Percentiles rank a stretch among this genome's conserved stretches.
These are phyloP conservation scores for Leptoxyphium fumago DNA, from an alignment of 2,329 filamentous ascomycete genomes.

Conservation along the genomic window DNA sequence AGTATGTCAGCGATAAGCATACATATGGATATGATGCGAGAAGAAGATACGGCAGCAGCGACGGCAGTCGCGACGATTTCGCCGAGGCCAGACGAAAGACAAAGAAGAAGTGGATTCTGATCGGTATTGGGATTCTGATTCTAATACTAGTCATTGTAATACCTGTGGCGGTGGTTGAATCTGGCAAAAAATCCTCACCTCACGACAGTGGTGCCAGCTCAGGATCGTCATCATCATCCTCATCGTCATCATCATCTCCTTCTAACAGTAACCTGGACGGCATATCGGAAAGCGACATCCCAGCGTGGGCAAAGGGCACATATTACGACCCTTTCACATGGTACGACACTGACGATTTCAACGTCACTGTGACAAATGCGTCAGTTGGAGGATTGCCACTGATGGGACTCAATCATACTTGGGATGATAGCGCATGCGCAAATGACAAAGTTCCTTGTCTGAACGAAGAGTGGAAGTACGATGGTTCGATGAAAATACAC, in stretches of 20 bases:
- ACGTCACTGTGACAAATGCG: constrained; percentile 77
- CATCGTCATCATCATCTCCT: constrained; percentile 17
- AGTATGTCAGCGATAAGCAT: constrained; percentile 26
- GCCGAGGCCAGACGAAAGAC: constrained; percentile 27
- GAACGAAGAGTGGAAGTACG: constrained; percentile 62
- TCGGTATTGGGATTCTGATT: constrained; percentile 25
- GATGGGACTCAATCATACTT: constrained; percentile 74
- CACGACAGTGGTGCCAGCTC: constrained; percentile 7
- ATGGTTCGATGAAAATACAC: constrained; percentile 56
- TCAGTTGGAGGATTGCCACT: constrained; percentile 76
- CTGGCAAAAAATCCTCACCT: constrained; percentile 24
- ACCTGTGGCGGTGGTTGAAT: constrained; percentile 31
- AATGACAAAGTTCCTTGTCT: constrained; percentile 71
- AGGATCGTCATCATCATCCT: constrained; percentile 8
- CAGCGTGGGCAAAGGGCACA: constrained; percentile 51
- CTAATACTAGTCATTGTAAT: constrained; percentile 32
- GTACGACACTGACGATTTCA: constrained; percentile 83
- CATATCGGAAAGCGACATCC: constrained; percentile 29
- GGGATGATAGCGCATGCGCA: constrained; percentile 67
- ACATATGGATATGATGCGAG: constrained; percentile 25
- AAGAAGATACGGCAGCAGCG: constrained; percentile 23
- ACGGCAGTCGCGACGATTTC: constrained; percentile 23
- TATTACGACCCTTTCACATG: constrained; percentile 82
- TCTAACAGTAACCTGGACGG: constrained; percentile 31
- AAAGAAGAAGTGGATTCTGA: constrained; percentile 39